Percentiles rank a stretch among this genome's conserved stretches.
Conservation (phyloP, 2,329 filamentous ascomycete genomes). For the Spiromastix sp. region DNA sequence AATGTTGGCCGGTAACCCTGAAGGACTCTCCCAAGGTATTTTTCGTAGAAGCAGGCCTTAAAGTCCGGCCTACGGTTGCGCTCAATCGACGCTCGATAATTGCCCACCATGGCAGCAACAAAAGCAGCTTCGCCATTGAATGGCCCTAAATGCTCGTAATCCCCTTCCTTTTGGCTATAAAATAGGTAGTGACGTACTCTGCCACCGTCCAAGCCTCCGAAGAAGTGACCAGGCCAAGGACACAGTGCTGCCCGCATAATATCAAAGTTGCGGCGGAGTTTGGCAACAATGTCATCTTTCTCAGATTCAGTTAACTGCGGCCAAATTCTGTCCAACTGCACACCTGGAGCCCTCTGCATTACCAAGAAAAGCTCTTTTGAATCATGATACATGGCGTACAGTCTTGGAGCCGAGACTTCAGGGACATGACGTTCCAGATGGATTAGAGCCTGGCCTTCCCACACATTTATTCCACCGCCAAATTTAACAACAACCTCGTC, state of each 20-base stretch:
- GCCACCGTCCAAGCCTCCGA: conserved; percentile 17
- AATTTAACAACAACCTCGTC: conserved; percentile 20
- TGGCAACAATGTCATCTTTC: conserved; percentile 18
- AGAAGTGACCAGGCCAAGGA: conserved; percentile 18
- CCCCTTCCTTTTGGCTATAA: conserved; percentile 11
- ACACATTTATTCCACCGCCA: conserved; percentile 9
- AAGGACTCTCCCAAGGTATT: conserved; percentile 15
- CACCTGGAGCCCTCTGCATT: conserved; percentile 19
- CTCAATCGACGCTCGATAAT: conserved; percentile 16
- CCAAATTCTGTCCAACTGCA: conserved; percentile 14
- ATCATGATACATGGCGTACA: conserved; percentile 22
- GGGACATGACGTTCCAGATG: conserved; percentile 21
- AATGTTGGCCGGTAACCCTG: conserved; percentile 20
- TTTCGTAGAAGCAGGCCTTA: conserved; percentile 20
- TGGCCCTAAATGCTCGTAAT: conserved; percentile 17
- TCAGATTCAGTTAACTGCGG: conserved; percentile 15
- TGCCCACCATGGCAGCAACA: conserved; percentile 16
- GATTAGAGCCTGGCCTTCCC: conserved; percentile 14
- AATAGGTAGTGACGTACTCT: conserved; percentile 19
- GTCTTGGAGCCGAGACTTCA: conserved; percentile 18
- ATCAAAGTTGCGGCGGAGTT: conserved; percentile 17
- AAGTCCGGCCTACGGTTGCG: conserved; percentile 15
- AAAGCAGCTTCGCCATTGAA: conserved; percentile 17
- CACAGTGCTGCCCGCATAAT: conserved; percentile 14
- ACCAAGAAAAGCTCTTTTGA: conserved; percentile 15